Base-by-base conservation (phyloP, 2,329 filamentous ascomycete species). In the Hymenoscyphus repandus region DNA sequence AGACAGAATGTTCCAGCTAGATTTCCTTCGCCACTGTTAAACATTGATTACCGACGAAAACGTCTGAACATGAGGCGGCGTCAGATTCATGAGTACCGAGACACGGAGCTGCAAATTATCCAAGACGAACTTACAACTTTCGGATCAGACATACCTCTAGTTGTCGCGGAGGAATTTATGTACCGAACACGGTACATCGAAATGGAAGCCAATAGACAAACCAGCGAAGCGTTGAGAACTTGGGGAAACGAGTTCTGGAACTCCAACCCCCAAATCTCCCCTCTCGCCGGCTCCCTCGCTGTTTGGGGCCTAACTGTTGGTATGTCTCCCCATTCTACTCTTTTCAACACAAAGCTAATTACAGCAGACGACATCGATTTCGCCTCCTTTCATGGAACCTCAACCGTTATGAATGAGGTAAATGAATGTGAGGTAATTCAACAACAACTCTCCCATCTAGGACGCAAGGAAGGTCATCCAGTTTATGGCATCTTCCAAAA, bases 21-120 rank as follows among this genome's bases (percentile, higher is more conserved):
- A 27, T 27, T 27, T 7, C 22, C 22, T 7, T 27, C 22, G 22
- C 87, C 58, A 78, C 83, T 40, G 83, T 86, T 73, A 91, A 90
- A 68, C 96, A 91, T 79, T 88, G 90, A 7, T 47, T 34, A 91
- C 74, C 45, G 11, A n/a, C 38, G 11, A 9, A 38, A 9, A 11
- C 20, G 37, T 13, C 27, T 32, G 17, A 47, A 15, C 38, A 32
- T 32, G 11, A 4, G 22, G 7, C 22, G 22, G 4, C 4, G 22
- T 4, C 22, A 27, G 22, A 27, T 27, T 27, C 22, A 27, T 4
- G 22, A 27, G 7, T 27, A 27, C 22, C 22, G 22, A 27, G 22
- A 27, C 22, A 27, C 22, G 22, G 22, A 27, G 7, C 22, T 27
- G 4, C 22, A 27, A 7, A 27, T 27, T 7, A 27, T 27, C 7